Base-by-base conservation (phyloP, 2,329 filamentous ascomycete genomes). In the Fusarium sp. region DNA sequence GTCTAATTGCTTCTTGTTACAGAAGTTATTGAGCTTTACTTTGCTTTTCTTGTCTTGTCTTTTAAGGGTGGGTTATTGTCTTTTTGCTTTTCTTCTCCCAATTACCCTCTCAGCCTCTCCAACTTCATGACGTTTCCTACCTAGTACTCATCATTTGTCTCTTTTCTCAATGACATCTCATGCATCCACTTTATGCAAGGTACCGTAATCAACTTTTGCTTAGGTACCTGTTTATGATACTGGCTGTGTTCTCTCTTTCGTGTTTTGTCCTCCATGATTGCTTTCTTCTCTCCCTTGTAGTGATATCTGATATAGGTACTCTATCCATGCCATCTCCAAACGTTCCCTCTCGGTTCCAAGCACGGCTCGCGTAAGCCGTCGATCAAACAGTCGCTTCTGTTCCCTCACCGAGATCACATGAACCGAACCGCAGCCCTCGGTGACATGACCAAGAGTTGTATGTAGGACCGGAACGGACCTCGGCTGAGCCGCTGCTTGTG, bases 131-230 rank as follows among this genome's bases (percentile, higher is more conserved):
- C 38, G 22, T 25, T 50, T 44, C 5, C 13, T 15, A 24, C n/a
- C 8, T 15, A 32, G 39, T 25, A 58, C 25, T 25, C 38, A 47
- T 58, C 38, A 34, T 38, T 53, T 53, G 39, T 63, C 59, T 63
- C 58, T 59, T 57, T 63, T 54, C 48, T 40, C 42, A 40, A 36
- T 49, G 49, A 60, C 55, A 43, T 56, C 42, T 60, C 42, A 60
- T 60, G 43, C 55, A 49, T 28, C 48, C 48, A 60, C 54, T 60
- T 43, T 60, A 60, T 60, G 57, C 57, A 60, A 60, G 55, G 32
- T 46, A 35, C 55, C 41, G 47, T 60, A 59, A 60, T 59, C 35
- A 53, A 41, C 19, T 19, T 39, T 31, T 47, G 36, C 25, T 26
- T 26, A 29, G 29, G 45, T 36, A 35, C 44, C 45, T 59, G 34